A percentile compares a stretch with the other conserved stretches of the same genome.
Conservation (phyloP, 768 basidiomycete genomes). For the Boletus edulis region DNA sequence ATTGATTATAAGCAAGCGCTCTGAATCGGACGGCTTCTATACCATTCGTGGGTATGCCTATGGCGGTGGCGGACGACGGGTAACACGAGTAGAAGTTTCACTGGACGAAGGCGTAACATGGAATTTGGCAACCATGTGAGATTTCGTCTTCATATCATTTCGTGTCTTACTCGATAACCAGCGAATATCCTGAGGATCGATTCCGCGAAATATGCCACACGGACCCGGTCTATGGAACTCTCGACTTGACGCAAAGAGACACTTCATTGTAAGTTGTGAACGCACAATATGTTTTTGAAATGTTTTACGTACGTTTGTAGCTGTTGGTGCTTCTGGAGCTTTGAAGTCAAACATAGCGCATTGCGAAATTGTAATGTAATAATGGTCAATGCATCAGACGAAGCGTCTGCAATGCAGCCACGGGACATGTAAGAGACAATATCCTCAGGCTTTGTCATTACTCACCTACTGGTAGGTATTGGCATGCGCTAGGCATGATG, state of each 20-base stretch:
- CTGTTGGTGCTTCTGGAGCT: conserved; percentile 63
- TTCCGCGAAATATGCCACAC: conserved; percentile 39
- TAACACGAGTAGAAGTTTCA: conserved; percentile 58
- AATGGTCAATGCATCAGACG: conserved; percentile 55
- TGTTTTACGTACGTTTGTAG: neutral
- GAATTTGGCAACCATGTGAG: conserved; percentile 41
- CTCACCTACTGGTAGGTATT: conserved; percentile 30
- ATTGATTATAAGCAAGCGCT: conserved; percentile 19
- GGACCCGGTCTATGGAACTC: conserved; percentile 44
- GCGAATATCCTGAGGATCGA: conserved; percentile 49
- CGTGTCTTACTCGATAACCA: conserved; percentile 8
- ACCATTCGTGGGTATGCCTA: conserved; percentile 57
- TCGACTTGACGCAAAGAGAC: conserved; percentile 49
- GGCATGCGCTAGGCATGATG: conserved; percentile 62
- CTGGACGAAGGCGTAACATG: conserved; percentile 52
- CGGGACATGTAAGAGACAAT: conserved; percentile 43
- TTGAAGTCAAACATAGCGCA: conserved; percentile 33
- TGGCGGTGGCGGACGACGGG: conserved; percentile 55
- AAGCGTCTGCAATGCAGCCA: conserved; percentile 47
- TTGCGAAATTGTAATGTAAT: conserved; percentile 39
- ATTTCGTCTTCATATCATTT: neutral
- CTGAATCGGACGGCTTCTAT: conserved; percentile 30
- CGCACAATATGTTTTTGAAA: neutral
- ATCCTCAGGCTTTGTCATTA: neutral
- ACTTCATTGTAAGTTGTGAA: conserved; percentile 40